Percentiles rank a stretch among this genome's conserved stretches.
Conservation (phyloP, 805 yeast genomes). For the Metschnikowia lochheadii region DNA sequence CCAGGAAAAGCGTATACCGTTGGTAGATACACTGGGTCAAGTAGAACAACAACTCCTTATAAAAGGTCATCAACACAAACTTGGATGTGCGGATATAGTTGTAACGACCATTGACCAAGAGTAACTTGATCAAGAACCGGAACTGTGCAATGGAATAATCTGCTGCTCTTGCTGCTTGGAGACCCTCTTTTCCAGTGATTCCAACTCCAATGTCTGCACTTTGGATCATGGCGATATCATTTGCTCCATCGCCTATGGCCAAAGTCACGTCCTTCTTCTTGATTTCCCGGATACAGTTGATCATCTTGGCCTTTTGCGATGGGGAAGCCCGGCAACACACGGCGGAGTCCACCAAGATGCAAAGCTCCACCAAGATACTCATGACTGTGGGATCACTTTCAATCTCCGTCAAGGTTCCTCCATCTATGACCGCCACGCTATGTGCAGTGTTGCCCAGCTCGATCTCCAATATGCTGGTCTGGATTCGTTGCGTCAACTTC, state of each 20-base stretch:
- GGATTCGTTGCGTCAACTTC: constrained; percentile 61
- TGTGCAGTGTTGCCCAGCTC: constrained; percentile 79
- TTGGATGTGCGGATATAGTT: constrained; percentile 89
- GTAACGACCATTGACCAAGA: constrained; percentile 93
- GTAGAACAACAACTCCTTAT: constrained; percentile 88
- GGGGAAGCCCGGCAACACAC: constrained; percentile 97
- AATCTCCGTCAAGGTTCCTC: constrained; percentile 71
- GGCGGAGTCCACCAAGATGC: constrained; percentile 84
- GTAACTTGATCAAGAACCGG: constrained; percentile 71
- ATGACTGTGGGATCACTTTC: constrained; percentile 71
- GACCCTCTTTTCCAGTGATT: constrained; percentile 94
- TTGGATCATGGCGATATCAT: constrained; percentile 98
- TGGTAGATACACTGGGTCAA: constrained; percentile 86
- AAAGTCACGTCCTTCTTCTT: constrained; percentile 72
- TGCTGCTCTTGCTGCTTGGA: constrained; percentile 93
- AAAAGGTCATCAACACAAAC: constrained; percentile 89
- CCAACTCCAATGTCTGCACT: constrained; percentile 98
- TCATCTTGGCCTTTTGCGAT: constrained; percentile 91
- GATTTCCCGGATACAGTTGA: constrained; percentile 68
- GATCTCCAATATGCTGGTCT: constrained; percentile 72
- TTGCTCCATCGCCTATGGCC: constrained; percentile 99
- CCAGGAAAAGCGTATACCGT: constrained; percentile 81
- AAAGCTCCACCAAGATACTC: constrained; percentile 76
- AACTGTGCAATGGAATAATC: constrained; percentile 96
- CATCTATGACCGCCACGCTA: constrained; percentile 91